phyloP scores from a whole-genome alignment of 1,284 basidiomycete genomes.

The Takashimella tepidaria region DNA sequence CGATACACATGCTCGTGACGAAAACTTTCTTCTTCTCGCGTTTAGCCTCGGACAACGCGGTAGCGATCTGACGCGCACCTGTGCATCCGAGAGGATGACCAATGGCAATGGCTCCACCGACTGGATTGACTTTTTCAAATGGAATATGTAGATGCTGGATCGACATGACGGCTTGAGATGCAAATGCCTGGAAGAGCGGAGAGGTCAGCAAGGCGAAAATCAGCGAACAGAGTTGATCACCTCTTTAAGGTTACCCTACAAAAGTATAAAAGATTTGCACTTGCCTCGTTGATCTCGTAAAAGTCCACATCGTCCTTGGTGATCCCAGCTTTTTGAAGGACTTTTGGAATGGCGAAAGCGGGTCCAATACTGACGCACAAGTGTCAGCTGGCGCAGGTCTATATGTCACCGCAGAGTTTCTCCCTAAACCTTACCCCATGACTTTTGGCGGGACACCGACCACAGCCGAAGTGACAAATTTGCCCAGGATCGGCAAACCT shows the following conservation, averaged over 20 bases:
- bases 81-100: conserved; percentile 69
- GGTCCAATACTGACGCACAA: conserved; percentile 64
- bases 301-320: conserved; percentile 76
- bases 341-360: conserved; percentile 82
- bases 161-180: conserved; percentile 79
- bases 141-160: conserved; percentile 67
- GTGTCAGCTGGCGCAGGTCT: too few species aligned
- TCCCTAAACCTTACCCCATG: conserved; percentile 61
- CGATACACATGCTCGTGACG: conserved; percentile 93
- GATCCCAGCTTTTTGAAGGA: conserved; percentile 68
- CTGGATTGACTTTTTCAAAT: conserved; percentile 77
- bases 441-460: conserved; percentile 80
- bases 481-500: conserved; percentile 85
- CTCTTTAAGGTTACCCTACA: too few species aligned
- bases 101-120: conserved; percentile 83
- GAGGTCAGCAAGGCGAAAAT: not conserved
- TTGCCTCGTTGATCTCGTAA: conserved; percentile 76
- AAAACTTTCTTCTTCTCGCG: conserved; percentile 77
- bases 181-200: conserved; percentile 68
- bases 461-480: conserved; percentile 72
- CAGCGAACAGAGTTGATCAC: not conserved
- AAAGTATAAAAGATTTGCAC: too few species aligned
- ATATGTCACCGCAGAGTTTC: too few species aligned
- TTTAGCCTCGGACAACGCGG: conserved; percentile 74
- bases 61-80: conserved; percentile 80